phyloP scores from a whole-genome alignment of 169 alveolate genomes.

The Eimeria mitis region DNA sequence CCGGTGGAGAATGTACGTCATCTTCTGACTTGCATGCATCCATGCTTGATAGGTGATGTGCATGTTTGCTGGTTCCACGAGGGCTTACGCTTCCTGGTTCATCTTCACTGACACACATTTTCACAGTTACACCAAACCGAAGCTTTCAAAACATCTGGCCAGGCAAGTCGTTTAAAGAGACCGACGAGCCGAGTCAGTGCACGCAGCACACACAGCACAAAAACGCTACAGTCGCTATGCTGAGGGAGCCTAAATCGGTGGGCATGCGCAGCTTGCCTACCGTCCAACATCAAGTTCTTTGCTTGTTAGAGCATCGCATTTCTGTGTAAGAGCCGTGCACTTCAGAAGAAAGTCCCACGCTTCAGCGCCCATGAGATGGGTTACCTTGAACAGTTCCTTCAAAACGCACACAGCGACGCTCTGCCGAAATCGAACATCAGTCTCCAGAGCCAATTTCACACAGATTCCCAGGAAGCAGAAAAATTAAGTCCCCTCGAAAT shows the following conservation, averaged over 20 bases:
- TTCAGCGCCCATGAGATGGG: slow-evolving; percentile 84
- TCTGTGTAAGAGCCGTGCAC: slow-evolving; percentile 83
- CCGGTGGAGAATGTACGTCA: slow-evolving; percentile 29
- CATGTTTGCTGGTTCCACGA: slow-evolving; percentile 17
- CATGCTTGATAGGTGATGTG: slow-evolving; percentile 6
- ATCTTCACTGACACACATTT: slow-evolving; percentile 28
- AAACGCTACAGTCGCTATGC: neutral
- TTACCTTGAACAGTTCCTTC: slow-evolving; percentile 77
- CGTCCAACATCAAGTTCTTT: slow-evolving; percentile 72
- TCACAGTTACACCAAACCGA: neutral
- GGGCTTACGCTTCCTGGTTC: slow-evolving; percentile 50
- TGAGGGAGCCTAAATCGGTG: neutral
- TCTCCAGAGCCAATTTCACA: neutral
- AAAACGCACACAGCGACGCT: neutral
- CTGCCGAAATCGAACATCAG: neutral
- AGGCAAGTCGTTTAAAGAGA: neutral
- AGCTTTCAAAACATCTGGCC: neutral
- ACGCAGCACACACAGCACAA: neutral
- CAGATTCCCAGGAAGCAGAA: neutral
- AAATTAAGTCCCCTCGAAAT: neutral
- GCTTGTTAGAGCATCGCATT: slow-evolving; percentile 79
- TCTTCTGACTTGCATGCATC: slow-evolving; percentile 71
- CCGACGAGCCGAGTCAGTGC: neutral
- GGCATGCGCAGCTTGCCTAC: slow-evolving; percentile 25
- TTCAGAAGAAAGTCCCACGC: slow-evolving; percentile 84